Evolutionary conservation across 164 flowering plant genomes (phyloP), one percentile per base, ranked within the genome.

Genomic region (Cinnamomum micranthum): DNA sequence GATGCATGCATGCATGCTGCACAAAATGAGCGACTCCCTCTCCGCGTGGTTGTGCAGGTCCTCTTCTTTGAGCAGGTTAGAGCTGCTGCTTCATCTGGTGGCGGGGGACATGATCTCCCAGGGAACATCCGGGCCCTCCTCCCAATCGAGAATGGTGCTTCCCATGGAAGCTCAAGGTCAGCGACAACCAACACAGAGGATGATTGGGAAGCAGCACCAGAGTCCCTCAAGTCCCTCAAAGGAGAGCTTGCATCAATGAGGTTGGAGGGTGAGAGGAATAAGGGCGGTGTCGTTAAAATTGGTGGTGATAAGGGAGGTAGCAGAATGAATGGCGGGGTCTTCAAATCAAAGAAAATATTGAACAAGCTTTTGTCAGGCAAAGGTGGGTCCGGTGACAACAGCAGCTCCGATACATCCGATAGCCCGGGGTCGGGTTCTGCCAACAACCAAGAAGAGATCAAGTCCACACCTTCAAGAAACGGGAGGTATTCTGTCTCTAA

Each of bases 1-100:
- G 99, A 95, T 66, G 99, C 97, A 1, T 88, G 97, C 80, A 84
- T 82, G 90, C 99, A 93, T 51, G 99, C 98, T 0, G 97, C 91
- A 33, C 99, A 95, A 79, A 95, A 95, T 69, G 99, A 95, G 79
- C 79, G 99, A 50, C 94, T 95, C 12, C 99, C 97, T 2, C 59
- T 93, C 52, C 88, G 98, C n/a, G 88, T 92, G 1, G 91, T 94
- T 0, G 97, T 95, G 28, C 99, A 95, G 75, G 94, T 95, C 9
- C 97, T 95, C 81, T 95, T 91, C 79, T 92, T 93, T 62, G 99
- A 95, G 89, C 98, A 95, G 83, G 91, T 86, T 10, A 84, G 95
- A 41, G 87, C 89, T 35, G 80, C 88, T 63, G 84, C 91, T 19
- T 69, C 83, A 5, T 85, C 90, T 10, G 69, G 67, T 15, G 88